Base-by-base conservation (phyloP, 768 basidiomycete species). In the Mycena capillaripes region DNA sequence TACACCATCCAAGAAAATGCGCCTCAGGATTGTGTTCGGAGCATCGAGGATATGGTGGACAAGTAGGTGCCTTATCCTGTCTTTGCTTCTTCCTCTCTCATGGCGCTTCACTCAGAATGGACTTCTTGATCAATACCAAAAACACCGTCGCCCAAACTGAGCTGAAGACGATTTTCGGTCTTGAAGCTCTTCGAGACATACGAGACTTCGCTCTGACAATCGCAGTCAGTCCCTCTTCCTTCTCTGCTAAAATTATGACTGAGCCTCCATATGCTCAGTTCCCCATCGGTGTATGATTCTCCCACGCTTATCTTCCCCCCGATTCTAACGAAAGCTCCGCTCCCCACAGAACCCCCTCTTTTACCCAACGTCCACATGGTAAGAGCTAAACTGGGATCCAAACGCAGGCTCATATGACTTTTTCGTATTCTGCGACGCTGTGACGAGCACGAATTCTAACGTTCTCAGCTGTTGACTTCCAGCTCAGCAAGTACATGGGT, bases 371-470 rank as follows among this genome's bases (percentile, higher is more conserved):
- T 34, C 38, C 48, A 59, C 46, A 11, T 71, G 70, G 70, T 63
- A 71, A 71, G 70, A 71, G 40, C 40, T 71, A 5, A 71, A 71
- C 40, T 71, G 70, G 70, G 62, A 57, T n/a, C 62, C 70, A 19
- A 60, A 50, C 29, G 48, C 16, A 57, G 63, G 63, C 38, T 65
- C 63, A 12, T 30, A 60, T 40, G 70, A 71, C 23, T 71, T 71
- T 46, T 71, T 71, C 57, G 12, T 59, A 32, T 71, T 71, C 56
- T 71, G 70, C 57, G 63, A 60, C 38, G 57, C 56, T 38, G 57
- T 71, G 46, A 71, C 70, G n/a, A 53, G 48, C 48, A 40, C 63
- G 1, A 71, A 71, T 27, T 57, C 61, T 44, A 70, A 36, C 69
- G 4, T 65, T 70, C 56, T 50, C 70, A 32, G 70, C 56, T 34